Conservation (phyloP, 495 filamentous ascomycete species). For the Aspergillus leporis region DNA sequence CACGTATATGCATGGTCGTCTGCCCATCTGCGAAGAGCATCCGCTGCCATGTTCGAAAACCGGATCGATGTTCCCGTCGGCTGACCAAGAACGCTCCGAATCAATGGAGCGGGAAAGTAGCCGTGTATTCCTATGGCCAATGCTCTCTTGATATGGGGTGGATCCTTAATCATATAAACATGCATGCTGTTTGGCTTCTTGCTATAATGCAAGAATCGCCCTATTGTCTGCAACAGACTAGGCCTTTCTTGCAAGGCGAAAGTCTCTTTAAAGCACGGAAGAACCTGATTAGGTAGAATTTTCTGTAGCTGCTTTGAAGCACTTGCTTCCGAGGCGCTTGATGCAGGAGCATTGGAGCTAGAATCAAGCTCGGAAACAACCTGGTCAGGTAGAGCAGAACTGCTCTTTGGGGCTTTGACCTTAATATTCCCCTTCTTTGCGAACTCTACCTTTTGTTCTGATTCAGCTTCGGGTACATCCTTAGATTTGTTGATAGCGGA, state of each 20-base stretch:
- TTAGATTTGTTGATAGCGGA: conserved; percentile 15
- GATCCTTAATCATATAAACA: conserved; percentile 67
- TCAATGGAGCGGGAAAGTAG: conserved; percentile 81
- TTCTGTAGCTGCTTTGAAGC: conserved; percentile 48
- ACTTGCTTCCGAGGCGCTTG: conserved; percentile 38
- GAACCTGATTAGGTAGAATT: conserved; percentile 60
- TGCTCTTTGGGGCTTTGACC: conserved; percentile 48
- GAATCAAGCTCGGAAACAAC: conserved; percentile 39
- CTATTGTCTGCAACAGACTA: conserved; percentile 70
- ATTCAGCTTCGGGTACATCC: conserved; percentile 21
- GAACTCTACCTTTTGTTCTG: conserved; percentile 40
- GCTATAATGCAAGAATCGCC: conserved; percentile 62
- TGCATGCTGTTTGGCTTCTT: conserved; percentile 65
- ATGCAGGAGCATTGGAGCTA: conserved; percentile 25
- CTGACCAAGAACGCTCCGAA: conserved; percentile 86
- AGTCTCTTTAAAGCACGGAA: conserved; percentile 68
- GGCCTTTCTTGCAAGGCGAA: conserved; percentile 67
- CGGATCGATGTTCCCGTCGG: conserved; percentile 93
- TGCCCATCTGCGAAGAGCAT: conserved; percentile 79
- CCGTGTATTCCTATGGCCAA: conserved; percentile 94
- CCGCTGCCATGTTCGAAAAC: conserved; percentile 86
- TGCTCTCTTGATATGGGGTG: conserved; percentile 74
- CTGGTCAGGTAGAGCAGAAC: conserved; percentile 30
- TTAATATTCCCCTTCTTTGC: conserved; percentile 46
- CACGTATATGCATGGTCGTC: conserved; percentile 63